Conservation (phyloP, 768 basidiomycete species). For the Galerina marginata region DNA sequence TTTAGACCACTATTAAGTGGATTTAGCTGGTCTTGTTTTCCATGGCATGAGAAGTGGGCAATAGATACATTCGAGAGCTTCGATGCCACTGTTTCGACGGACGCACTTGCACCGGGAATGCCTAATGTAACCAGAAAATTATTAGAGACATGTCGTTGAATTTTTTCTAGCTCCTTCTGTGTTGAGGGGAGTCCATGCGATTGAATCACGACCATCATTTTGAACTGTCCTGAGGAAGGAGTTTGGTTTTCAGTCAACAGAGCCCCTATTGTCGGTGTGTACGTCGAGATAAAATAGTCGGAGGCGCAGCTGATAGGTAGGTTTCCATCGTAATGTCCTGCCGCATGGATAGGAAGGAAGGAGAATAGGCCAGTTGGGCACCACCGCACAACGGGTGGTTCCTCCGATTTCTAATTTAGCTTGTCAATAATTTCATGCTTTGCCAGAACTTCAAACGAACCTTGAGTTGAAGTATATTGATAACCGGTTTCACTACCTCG, state of each 20-base stretch:
- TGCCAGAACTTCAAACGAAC: background rate
- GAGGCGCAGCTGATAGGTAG: too few species aligned
- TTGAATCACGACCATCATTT: too few species aligned
- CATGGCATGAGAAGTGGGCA: conserved; percentile 40
- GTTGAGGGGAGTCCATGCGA: too few species aligned
- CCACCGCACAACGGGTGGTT: conserved; percentile 20
- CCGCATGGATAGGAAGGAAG: conserved; percentile 45
- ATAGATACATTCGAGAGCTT: conserved; percentile 6
- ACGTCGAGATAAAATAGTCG: too few species aligned
- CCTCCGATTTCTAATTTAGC: background rate
- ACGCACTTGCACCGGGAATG: conserved; percentile 6
- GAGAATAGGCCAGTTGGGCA: conserved; percentile 36
- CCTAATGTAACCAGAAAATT: too few species aligned
- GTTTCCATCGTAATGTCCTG: conserved; percentile 30
- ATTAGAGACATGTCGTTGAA: too few species aligned
- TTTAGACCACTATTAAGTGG: conserved; percentile 32
- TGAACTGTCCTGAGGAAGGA: too few species aligned
- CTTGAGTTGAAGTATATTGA: background rate
- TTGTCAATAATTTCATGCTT: background rate
- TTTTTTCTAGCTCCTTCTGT: too few species aligned
- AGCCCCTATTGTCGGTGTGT: too few species aligned
- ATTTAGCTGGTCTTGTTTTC: conserved; percentile 25
- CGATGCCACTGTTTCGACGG: background rate
- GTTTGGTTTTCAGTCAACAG: too few species aligned
- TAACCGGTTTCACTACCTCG: conserved; percentile 5